These are phyloP conservation scores for Camillea tinctor DNA, from an alignment of 2,329 filamentous ascomycete species.

Conservation along the genomic window DNA sequence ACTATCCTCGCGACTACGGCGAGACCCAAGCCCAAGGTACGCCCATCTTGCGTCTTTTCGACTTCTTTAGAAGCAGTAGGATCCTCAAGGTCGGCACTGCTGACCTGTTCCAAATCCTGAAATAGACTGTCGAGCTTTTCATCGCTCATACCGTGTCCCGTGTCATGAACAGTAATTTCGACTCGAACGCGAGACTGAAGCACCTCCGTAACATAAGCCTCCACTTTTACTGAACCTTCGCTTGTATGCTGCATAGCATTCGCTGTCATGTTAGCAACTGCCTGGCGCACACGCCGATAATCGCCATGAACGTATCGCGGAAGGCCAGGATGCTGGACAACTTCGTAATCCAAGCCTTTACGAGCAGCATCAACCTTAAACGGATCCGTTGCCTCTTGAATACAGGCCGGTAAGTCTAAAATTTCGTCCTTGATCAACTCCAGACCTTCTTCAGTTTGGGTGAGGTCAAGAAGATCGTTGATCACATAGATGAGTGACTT, in stretches of 20 bases:
- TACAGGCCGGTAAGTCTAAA: constrained; percentile 69
- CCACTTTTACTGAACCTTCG: constrained; percentile 66
- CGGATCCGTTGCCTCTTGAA: constrained; percentile 74
- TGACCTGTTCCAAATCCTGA: constrained; percentile 59
- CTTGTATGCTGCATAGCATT: constrained; percentile 81
- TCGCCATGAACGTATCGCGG: constrained; percentile 75
- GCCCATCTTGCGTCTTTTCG: constrained; percentile 32
- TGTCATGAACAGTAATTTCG: constrained; percentile 75
- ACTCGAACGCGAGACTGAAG: constrained; percentile 58
- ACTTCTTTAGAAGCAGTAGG: constrained; percentile 24
- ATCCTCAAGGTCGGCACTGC: constrained; percentile 42
- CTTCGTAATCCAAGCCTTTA: constrained; percentile 70
- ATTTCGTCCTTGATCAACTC: constrained; percentile 76
- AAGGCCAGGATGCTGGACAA: constrained; percentile 65
- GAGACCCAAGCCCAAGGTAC: constrained; percentile 75
- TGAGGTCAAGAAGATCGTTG: constrained; percentile 85
- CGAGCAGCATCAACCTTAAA: constrained; percentile 73
- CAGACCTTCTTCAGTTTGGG: constrained; percentile 82
- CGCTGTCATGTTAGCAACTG: constrained; percentile 76
- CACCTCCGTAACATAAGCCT: constrained; percentile 61
- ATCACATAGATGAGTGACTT: constrained; percentile 93
- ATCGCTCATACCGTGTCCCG: constrained; percentile 67
- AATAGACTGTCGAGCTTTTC: constrained; percentile 53
- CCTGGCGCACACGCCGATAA: constrained; percentile 75
- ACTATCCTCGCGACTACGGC: constrained; percentile 84